Percentiles rank a stretch among this genome's conserved stretches.
These are phyloP conservation scores for Patellifolia procumbens DNA, from an alignment of 179 eudicot species.

Conservation along the genomic window DNA sequence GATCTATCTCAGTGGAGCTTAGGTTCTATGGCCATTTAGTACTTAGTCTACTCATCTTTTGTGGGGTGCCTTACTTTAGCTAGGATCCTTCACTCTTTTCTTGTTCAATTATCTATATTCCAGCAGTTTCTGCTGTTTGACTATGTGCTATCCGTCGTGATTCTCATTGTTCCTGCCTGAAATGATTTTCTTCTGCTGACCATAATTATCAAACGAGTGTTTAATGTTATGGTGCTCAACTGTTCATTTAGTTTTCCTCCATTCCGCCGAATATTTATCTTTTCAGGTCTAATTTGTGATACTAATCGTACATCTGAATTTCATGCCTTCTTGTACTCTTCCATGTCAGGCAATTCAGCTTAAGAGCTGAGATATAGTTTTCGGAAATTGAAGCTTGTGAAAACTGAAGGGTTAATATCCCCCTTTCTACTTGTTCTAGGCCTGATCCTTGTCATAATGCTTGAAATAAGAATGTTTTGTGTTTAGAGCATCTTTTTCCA, in stretches of 20 bases:
- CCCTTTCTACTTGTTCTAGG: constrained; percentile 17
- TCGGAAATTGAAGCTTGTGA: constrained; percentile 4
- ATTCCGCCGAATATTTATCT: constrained; percentile 25
- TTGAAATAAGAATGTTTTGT: constrained; percentile 15
- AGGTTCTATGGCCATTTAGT: constrained; percentile 37
- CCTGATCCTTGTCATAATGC: constrained; percentile 18
- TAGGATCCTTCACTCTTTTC: constrained; percentile 56
- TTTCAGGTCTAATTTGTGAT: constrained; percentile 24
- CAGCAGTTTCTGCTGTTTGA: constrained; percentile 24
- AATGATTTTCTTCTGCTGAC: constrained; percentile 30
- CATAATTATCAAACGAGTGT: constrained; percentile 27
- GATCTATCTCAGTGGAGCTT: constrained; percentile 37
- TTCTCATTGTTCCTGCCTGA: no score
- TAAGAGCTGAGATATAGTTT: constrained; percentile 11
- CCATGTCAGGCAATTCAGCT: constrained; percentile 22
- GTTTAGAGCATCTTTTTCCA: constrained; percentile 14
- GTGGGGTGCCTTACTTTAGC: constrained; percentile 38
- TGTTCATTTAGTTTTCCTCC: constrained; percentile 25
- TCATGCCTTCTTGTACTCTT: constrained; percentile 28
- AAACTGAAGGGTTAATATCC: constrained; percentile 4
- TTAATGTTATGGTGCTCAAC: constrained; percentile 11
- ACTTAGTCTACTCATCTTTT: constrained; percentile 41
- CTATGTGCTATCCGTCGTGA: no score
- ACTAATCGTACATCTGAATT: constrained; percentile 23
- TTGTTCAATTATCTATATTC: constrained; percentile 26